phyloP scores from a whole-genome alignment of 768 basidiomycete genomes.

The Lentinus brumalis region DNA sequence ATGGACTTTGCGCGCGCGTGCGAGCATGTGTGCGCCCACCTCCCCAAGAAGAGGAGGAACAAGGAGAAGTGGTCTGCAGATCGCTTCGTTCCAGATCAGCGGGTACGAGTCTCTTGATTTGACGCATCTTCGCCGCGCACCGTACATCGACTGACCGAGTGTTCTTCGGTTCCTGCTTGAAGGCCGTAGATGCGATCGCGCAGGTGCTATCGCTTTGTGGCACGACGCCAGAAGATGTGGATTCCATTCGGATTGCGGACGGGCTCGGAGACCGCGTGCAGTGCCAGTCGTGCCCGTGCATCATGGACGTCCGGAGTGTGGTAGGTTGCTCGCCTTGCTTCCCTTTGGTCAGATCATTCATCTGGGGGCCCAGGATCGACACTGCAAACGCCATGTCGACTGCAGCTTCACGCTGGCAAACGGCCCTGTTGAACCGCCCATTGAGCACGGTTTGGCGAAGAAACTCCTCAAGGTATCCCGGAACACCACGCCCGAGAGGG shows the following conservation, averaged over 20 bases:
- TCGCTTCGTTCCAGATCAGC: conserved; percentile 59
- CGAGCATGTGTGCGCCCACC: conserved; percentile 52
- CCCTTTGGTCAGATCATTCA: background rate
- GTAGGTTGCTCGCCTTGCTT: conserved; percentile 32
- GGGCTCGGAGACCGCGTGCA: conserved; percentile 36
- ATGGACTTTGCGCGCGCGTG: conserved; percentile 63
- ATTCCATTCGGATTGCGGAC: conserved; percentile 25
- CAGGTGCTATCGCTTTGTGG: conserved; percentile 37
- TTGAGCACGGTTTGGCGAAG: conserved; percentile 29
- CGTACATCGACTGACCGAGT: too few relatives aligned
- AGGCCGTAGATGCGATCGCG: conserved; percentile 52
- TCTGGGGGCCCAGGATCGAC: conserved; percentile 48
- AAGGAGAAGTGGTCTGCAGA: conserved; percentile 48
- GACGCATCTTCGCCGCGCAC: background rate
- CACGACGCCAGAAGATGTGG: conserved; percentile 34
- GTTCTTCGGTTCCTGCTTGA: background rate
- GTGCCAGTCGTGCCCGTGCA: conserved; percentile 55
- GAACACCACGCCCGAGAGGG: conserved; percentile 32
- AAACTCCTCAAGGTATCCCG: conserved; percentile 15
- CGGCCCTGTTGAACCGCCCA: conserved; percentile 3
- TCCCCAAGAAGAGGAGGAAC: conserved; percentile 29
- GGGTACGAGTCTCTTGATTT: conserved; percentile 38
- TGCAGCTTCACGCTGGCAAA: conserved; percentile 43
- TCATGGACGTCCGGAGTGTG: conserved; percentile 49
- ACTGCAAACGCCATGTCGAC: conserved; percentile 62